Conservation (phyloP, 441 rosid genomes). For the Lepidium campestre region DNA sequence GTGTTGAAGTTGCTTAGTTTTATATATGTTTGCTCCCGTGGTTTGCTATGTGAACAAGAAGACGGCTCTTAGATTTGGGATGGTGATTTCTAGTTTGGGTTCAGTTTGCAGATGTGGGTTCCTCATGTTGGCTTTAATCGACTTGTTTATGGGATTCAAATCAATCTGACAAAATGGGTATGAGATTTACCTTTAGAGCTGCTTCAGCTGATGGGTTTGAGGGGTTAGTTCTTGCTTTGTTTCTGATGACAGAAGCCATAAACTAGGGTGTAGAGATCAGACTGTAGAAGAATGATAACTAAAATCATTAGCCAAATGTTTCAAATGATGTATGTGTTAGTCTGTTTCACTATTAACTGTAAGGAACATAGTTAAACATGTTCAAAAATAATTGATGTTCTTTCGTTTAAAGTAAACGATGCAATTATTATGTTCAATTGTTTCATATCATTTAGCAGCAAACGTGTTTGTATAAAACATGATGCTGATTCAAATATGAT, state of each 20-base stretch:
- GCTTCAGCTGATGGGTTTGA: constrained; percentile 77
- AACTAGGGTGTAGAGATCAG: constrained; percentile 74
- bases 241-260: constrained; percentile 72
- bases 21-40: too few relatives aligned
- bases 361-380: not conserved
- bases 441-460: too few relatives aligned
- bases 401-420: too few relatives aligned
- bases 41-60: constrained; percentile 35
- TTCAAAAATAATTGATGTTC: too few relatives aligned
- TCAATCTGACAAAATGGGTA: too few relatives aligned
- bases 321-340: not conserved
- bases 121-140: constrained; percentile 65
- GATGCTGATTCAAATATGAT: too few relatives aligned
- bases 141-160: too few relatives aligned
- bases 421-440: too few relatives aligned
- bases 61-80: constrained; percentile 53
- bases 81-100: constrained; percentile 62
- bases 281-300: constrained; percentile 39
- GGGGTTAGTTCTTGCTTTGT: constrained; percentile 64
- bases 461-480: too few relatives aligned
- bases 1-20: too few relatives aligned
- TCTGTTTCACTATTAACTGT: not conserved
- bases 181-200: too few relatives aligned
- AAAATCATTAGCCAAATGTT: not conserved
- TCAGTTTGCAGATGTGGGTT: constrained; percentile 57